Evolutionary conservation across 768 basidiomycete genomes (phyloP).

Genomic region (Leccinum imitatum): DNA sequence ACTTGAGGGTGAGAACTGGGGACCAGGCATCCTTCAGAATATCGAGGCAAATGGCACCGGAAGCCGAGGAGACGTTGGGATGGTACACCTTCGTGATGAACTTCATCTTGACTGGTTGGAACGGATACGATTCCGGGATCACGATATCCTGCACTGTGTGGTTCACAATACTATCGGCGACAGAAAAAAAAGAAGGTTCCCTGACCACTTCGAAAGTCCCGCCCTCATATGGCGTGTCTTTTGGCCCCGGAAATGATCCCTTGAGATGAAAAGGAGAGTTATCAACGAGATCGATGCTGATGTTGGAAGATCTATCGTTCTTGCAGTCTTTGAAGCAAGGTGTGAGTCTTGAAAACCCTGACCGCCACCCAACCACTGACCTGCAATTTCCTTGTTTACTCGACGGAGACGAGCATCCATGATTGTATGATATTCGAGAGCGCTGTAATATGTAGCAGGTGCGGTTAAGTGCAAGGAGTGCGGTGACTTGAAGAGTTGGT

Average conservation of each 20-base stretch:
- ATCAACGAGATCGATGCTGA: conserved; percentile 84
- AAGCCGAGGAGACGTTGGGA: conserved; percentile 92
- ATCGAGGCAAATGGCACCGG: conserved; percentile 93
- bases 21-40: conserved; percentile 89
- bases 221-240: conserved; percentile 91
- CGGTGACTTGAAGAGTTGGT: not conserved
- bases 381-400: conserved; percentile 93
- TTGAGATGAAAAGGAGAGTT: conserved; percentile 90
- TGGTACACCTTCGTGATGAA: conserved; percentile 97
- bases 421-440: conserved; percentile 4
- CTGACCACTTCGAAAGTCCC: conserved; percentile 89
- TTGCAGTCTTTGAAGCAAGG: conserved; percentile 69
- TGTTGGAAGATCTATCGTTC: conserved; percentile 88
- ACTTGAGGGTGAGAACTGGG: conserved; percentile 93
- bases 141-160: conserved; percentile 69
- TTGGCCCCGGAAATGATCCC: conserved; percentile 88
- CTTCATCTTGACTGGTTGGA: conserved; percentile 97
- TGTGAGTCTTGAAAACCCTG: conserved; percentile 11
- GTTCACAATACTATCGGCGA: conserved; percentile 2
- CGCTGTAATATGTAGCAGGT: not conserved
- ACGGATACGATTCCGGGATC: conserved; percentile 89
- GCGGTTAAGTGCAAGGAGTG: not conserved
- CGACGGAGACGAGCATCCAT: conserved; percentile 90
- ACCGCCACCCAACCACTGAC: conserved; percentile 36
- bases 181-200: conserved; percentile 16